Percentiles rank a stretch among this genome's conserved stretches.
phyloP scores from a whole-genome alignment of 2,329 filamentous ascomycete species.

The Didymosphaeria variabile region DNA sequence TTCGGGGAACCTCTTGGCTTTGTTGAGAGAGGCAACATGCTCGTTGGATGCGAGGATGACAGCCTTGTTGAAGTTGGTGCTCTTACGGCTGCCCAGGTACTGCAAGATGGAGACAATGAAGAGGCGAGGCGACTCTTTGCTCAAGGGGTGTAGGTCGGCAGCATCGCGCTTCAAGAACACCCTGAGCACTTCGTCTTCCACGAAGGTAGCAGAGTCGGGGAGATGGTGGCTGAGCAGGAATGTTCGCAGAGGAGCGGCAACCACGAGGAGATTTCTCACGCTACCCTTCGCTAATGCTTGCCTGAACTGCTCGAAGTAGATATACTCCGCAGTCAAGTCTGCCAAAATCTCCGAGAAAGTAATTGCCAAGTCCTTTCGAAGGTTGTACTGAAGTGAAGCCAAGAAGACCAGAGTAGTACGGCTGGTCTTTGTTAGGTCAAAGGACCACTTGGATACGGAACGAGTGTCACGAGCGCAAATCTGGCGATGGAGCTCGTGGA shows the following conservation, averaged over 20 bases:
- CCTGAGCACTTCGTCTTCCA: slow-evolving; percentile 38
- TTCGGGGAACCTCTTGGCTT: slow-evolving; percentile 43
- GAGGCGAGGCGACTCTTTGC: slow-evolving; percentile 41
- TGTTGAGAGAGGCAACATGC: slow-evolving; percentile 34
- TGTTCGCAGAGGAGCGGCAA: slow-evolving; percentile 42
- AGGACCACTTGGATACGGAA: slow-evolving; percentile 41
- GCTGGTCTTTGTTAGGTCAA: slow-evolving; percentile 39
- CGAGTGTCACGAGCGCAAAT: slow-evolving; percentile 56
- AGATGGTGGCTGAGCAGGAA: slow-evolving; percentile 37
- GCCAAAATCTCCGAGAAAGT: slow-evolving; percentile 55
- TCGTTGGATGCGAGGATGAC: slow-evolving; percentile 41
- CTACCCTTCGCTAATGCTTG: slow-evolving; percentile 47
- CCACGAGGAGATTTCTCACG: slow-evolving; percentile 45
- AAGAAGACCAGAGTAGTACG: slow-evolving; percentile 52
- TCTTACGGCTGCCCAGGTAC: slow-evolving; percentile 39
- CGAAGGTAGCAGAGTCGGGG: slow-evolving; percentile 32
- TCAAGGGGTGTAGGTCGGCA: slow-evolving; percentile 36
- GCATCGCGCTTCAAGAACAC: slow-evolving; percentile 42
- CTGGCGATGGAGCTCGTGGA: slow-evolving; percentile 60
- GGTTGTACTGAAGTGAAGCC: slow-evolving; percentile 56
- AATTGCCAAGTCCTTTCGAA: slow-evolving; percentile 51
- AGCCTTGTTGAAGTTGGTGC: slow-evolving; percentile 39
- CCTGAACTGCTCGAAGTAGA: slow-evolving; percentile 45
- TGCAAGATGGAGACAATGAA: slow-evolving; percentile 44
- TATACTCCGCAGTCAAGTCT: slow-evolving; percentile 51